Percentiles rank a stretch among this genome's conserved stretches.
Conservation (phyloP, 805 yeast species). For the Saccharomycopsis amapae region DNA sequence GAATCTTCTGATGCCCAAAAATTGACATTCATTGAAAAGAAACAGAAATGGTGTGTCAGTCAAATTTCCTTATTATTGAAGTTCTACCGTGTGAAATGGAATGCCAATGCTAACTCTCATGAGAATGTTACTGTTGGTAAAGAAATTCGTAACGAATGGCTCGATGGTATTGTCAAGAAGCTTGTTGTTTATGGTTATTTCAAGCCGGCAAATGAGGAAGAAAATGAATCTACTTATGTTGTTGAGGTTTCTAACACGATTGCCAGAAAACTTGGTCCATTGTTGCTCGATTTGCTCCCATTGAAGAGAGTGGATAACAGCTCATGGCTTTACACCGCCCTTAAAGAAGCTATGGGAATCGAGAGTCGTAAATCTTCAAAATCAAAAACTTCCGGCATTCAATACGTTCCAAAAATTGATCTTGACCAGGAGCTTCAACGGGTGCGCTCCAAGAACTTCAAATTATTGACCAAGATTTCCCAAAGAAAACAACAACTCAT, state of each 20-base stretch:
- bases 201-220: constrained; percentile 19
- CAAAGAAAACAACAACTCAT: constrained; percentile 22
- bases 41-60: constrained; percentile 56
- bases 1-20: constrained; percentile 18
- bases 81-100: constrained; percentile 38
- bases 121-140: neutral
- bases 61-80: constrained; percentile 35
- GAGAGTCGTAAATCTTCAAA: constrained; percentile 24
- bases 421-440: constrained; percentile 54
- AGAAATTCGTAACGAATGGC: constrained; percentile 24
- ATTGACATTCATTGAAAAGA: constrained; percentile 25
- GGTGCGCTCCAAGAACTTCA: constrained; percentile 43
- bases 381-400: constrained; percentile 21
- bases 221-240: constrained; percentile 16
- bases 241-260: constrained; percentile 35
- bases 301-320: constrained; percentile 36
- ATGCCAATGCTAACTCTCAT: constrained; percentile 22
- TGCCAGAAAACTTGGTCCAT: constrained; percentile 59
- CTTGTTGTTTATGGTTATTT: constrained; percentile 23
- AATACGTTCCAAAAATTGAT: constrained; percentile 28
- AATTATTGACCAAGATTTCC: constrained; percentile 38
- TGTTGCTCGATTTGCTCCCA: constrained; percentile 51
- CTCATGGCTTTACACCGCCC: constrained; percentile 57
- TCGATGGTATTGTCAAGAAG: constrained; percentile 28
- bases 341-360: constrained; percentile 31